Evolutionary conservation across 169 alveolate species (phyloP), one percentile per base, ranked within the genome.

Genomic region (Ichthyophthirius multifiliis): DNA sequence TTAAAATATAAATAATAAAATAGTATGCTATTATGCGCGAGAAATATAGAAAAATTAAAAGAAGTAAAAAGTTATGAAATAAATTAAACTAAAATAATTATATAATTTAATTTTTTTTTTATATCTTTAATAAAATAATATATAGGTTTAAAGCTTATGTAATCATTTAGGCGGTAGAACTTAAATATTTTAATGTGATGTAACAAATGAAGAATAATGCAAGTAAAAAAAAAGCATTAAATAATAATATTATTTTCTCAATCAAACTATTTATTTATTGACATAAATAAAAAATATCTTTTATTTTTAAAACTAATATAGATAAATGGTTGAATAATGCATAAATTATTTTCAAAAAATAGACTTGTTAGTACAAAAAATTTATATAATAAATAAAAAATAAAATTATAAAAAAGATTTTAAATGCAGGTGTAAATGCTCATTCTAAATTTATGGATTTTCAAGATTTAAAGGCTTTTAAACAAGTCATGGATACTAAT

Each of bases 351-450:
- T 76, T 37, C 76, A 76, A 27, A 75, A 84, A 46, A 83, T 90
- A 15, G 91, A 90, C 67, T 77, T 90, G 13, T 37, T 90, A 55
- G 71, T 55, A 55, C 23, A 27, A 27, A 20, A 7, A 16, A 46
- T 20, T 9, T 0, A 46, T 20, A 0, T 1, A 13, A 46, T 5
- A 16, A 12, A 4, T 6, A 5, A 2, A 5, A 16, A 46, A 3
- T 16, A 20, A 0, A 16, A 10, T 1, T 46, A 20, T n/a, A 20
- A 5, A 4, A 4, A 27, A 55, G 55, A 88, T 90, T 4, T 55
- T 90, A 20, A 86, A 89, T 67, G 94, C 94, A 20, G 94, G 94
- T 35, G 84, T 90, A 4, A 65, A 85, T 43, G 94, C 94, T 20
- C 91, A 90, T 86, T 43, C 80, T 39, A 71, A 55, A n/a, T 90